A percentile compares a stretch with the other conserved stretches of the same genome.
These are phyloP conservation scores for Leccinum insolens DNA, from an alignment of 1,284 basidiomycete species.

Conservation along the genomic window DNA sequence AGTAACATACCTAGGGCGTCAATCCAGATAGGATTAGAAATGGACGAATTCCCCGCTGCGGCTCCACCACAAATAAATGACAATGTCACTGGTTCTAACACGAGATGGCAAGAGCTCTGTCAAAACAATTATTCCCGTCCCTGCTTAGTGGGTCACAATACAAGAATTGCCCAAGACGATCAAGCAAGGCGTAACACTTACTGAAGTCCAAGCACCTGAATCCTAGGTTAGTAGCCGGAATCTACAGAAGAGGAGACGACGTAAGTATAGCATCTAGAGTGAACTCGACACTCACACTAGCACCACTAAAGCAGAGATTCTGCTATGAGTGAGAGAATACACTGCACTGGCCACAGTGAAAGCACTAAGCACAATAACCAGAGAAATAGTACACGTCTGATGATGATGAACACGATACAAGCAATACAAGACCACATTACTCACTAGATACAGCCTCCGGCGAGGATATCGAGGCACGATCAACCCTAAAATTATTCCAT, in stretches of 20 bases:
- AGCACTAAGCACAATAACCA: not conserved
- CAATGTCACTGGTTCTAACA: conserved; percentile 19
- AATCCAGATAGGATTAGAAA: conserved; percentile 24
- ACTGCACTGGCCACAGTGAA: not conserved
- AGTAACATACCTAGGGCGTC: conserved; percentile 15
- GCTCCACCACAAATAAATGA: conserved; percentile 18
- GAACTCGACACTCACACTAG: not conserved
- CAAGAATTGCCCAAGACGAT: not conserved
- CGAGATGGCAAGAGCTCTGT: conserved; percentile 30
- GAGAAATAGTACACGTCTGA: not conserved
- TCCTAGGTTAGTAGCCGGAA: not conserved
- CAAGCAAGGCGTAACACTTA: not conserved
- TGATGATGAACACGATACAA: too few species aligned
- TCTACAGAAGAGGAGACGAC: not conserved
- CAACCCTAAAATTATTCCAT: not conserved
- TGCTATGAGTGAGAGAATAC: not conserved
- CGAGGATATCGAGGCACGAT: not conserved
- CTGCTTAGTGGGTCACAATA: not conserved
- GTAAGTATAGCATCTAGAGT: not conserved
- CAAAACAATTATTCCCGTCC: conserved; percentile 17
- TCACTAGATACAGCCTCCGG: not conserved
- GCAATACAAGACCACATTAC: not conserved
- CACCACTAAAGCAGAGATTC: not conserved
- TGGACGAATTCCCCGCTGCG: conserved; percentile 13
- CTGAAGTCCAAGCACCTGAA: not conserved